Evolutionary conservation across 2,329 filamentous ascomycete species (phyloP).

Genomic region (Phaeosphaeria sp.): DNA sequence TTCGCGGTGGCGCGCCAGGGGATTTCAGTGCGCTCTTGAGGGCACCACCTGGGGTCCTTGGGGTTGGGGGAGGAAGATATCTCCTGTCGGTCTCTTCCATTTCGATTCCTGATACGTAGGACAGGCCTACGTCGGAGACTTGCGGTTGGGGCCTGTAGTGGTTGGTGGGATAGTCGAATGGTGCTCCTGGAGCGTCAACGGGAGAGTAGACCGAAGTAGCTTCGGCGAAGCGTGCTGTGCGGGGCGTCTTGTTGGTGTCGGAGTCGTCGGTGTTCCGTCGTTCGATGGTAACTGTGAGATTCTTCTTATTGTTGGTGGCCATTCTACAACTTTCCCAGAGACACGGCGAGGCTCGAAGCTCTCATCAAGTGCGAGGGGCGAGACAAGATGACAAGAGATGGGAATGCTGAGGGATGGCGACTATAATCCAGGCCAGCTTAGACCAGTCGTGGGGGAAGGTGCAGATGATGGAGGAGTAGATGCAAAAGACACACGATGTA

Average conservation of each 20-base stretch:
- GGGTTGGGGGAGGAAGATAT: conserved; percentile 64
- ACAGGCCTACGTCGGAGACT: conserved; percentile 88
- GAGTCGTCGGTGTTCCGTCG: conserved; percentile 51
- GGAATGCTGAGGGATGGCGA: conserved; percentile 35
- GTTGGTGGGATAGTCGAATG: conserved; percentile 61
- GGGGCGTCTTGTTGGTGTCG: conserved; percentile 66
- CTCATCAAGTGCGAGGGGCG: conserved; percentile 36
- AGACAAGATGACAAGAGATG: conserved; percentile 10
- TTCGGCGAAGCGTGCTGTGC: conserved; percentile 81
- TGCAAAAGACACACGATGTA: conserved; percentile 44
- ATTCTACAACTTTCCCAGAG: conserved; percentile 49
- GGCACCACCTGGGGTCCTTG: conserved; percentile 66
- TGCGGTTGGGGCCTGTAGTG: conserved; percentile 68
- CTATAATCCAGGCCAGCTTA: conserved; percentile 48
- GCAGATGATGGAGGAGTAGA: conserved; percentile 30
- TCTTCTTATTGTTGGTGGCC: conserved; percentile 55
- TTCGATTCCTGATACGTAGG: conserved; percentile 73
- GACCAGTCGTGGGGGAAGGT: conserved; percentile 39
- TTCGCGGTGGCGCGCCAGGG: conserved; percentile 76
- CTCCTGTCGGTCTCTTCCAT: conserved; percentile 58
- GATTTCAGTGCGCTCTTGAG: conserved; percentile 90
- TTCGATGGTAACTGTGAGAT: conserved; percentile 49
- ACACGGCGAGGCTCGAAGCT: conserved; percentile 40
- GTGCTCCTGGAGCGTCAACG: conserved; percentile 62
- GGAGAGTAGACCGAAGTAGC: conserved; percentile 81